A percentile compares a stretch with the other conserved stretches of the same genome.
Conservation (phyloP, 139 green algal species). For the Deuterostichococcus epilithicus region DNA sequence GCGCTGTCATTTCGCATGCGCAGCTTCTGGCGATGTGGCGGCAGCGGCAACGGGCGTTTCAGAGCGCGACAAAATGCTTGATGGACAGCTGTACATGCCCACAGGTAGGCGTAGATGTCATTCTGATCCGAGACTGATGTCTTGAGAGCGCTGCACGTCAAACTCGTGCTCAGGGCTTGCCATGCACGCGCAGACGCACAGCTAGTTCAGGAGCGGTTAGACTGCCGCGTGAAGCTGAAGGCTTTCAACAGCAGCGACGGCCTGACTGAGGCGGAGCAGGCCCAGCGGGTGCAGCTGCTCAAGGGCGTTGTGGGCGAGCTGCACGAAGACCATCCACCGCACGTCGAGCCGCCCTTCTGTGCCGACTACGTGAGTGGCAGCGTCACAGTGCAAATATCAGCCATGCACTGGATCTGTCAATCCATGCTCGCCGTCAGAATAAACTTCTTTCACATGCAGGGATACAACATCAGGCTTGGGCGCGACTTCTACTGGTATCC, state of each 20-base stretch:
- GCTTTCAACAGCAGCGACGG: too few relatives aligned
- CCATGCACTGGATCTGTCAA: too few relatives aligned
- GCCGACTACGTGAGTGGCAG: conserved; percentile 27
- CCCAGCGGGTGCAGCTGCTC: conserved; percentile 11
- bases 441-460: too few relatives aligned
- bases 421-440: too few relatives aligned
- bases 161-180: too few relatives aligned
- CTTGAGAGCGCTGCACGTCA: too few relatives aligned
- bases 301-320: conserved; percentile 20
- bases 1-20: too few relatives aligned
- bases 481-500: conserved; percentile 31
- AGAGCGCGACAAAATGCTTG: conserved; percentile 33
- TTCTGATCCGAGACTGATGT: too few relatives aligned
- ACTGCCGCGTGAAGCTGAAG: too few relatives aligned
- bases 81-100: conserved; percentile 28
- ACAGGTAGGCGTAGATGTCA: too few relatives aligned
- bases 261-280: background rate
- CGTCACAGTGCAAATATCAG: too few relatives aligned
- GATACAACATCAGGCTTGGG: conserved; percentile 43
- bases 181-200: conserved; percentile 23
- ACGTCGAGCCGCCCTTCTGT: conserved; percentile 41
- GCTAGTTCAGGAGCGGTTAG: background rate
- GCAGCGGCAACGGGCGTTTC: background rate
- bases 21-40: too few relatives aligned
- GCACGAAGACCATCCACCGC: conserved; percentile 27